Base-by-base conservation (phyloP, 768 basidiomycete genomes). In the Termitomyces sp. region DNA sequence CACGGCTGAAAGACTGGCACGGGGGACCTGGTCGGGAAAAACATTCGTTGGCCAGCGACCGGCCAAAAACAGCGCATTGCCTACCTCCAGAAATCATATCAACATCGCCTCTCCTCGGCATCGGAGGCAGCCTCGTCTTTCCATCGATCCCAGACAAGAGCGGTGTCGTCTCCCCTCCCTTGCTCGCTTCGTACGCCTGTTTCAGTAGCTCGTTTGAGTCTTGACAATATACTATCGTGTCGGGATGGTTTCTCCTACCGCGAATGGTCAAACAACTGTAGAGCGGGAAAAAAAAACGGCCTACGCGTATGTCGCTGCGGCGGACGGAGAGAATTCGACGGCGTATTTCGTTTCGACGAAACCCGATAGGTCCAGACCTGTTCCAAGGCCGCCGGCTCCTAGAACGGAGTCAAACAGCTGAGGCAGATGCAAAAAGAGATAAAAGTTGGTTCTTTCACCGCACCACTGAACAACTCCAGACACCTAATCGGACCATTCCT, bases 381-480 rank as follows among this genome's bases (percentile, higher is more conserved):
- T 79, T 3, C 87, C 85, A 6, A 92, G 76, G 3, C 89, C 89
- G 51, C 89, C 89, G 37, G 87, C 89, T 67, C 88, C 88, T 90
- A 57, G 20, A 46, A 1, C 27, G 43, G 20, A 34, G 50, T 41
- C 39, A 22, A 37, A 36, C 16, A 46, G 57, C 52, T 5, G 34
- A 12, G 36, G 36, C 48, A 24, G 16, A 50, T 22, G 29, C 46
- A 42, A 18, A 2, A 58, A 48, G 4, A 9, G 5, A n/a, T n/a
- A n/a, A 18, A 41, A 41, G 9, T n/a, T 20, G 39, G 16, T 44
- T 18, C 24, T 26, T 59, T 53, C 43, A 31, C 61, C 71, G 53
- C 64, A 87, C 87, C 89, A 66, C 81, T 77, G 62, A 90, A 91
- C 5, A 91, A 71, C 64, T 91, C 89, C 56, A 91, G 59, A 2